Conservation (phyloP, 805 yeast genomes). For the Ogataea zsoltii region DNA sequence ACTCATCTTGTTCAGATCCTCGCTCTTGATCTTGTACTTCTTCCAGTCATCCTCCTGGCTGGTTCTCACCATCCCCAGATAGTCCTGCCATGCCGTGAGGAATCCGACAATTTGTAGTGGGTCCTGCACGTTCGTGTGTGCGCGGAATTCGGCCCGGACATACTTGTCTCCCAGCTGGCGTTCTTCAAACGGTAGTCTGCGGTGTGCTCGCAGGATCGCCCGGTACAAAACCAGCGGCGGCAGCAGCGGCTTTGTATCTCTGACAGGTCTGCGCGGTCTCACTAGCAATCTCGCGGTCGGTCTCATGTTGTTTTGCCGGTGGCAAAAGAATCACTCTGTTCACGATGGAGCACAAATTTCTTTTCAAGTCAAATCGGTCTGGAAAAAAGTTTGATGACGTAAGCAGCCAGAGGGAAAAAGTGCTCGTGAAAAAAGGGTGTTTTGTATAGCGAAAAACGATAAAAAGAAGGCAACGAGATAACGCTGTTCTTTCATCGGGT, state of each 20-base stretch:
- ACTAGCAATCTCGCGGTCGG: constrained; percentile 35
- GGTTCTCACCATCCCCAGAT: constrained; percentile 49
- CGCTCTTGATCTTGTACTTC: constrained; percentile 59
- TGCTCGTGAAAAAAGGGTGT: not conserved
- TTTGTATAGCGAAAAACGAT: no score
- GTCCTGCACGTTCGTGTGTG: constrained; percentile 78
- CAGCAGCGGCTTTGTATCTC: constrained; percentile 48
- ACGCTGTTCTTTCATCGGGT: no score
- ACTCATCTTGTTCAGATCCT: constrained; percentile 76
- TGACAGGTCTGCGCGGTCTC: constrained; percentile 29
- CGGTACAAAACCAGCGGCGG: constrained; percentile 84
- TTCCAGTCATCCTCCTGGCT: constrained; percentile 62
- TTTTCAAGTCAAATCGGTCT: no score
- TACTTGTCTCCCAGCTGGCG: constrained; percentile 86
- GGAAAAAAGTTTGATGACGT: not conserved
- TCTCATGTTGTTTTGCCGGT: constrained; percentile 16
- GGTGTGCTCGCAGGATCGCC: constrained; percentile 81
- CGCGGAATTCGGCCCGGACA: constrained; percentile 84
- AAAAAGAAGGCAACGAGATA: no score
- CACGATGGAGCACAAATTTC: not conserved
- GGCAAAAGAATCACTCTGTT: no score
- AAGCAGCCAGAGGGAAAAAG: not conserved
- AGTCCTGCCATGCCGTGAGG: constrained; percentile 92
- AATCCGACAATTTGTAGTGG: constrained; percentile 95
- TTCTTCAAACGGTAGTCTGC: constrained; percentile 61